Percentiles rank a stretch among this genome's conserved stretches.
Conservation (phyloP, 2,329 filamentous ascomycete species). For the Laburnicola sp. region DNA sequence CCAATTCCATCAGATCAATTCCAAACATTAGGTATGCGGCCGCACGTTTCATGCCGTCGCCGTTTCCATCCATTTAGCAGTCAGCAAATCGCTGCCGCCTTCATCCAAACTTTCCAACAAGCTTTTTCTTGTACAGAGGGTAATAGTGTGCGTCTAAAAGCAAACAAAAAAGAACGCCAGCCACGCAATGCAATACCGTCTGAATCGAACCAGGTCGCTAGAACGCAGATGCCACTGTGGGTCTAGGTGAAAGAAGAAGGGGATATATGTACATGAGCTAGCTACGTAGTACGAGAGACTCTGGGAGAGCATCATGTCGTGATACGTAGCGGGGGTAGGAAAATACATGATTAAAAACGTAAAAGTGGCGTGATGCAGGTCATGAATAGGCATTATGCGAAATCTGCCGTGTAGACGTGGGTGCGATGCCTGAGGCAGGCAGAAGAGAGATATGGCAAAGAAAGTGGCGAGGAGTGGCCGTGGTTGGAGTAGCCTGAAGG, state of each 20-base stretch:
- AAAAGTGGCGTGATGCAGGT: constrained; percentile 25
- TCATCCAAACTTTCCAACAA: background rate
- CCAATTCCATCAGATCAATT: background rate
- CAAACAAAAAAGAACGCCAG: constrained; percentile 33
- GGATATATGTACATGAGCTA: constrained; percentile 30
- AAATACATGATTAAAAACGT: constrained; percentile 36
- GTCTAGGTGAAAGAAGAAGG: constrained; percentile 11
- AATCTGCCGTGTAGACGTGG: constrained; percentile 12
- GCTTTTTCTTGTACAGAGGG: constrained; percentile 5
- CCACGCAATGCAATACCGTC: constrained; percentile 36
- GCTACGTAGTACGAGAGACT: constrained; percentile 23
- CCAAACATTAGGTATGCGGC: background rate
- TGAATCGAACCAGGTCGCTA: constrained; percentile 16
- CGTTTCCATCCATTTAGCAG: background rate
- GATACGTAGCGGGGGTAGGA: constrained; percentile 15
- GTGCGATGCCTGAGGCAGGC: constrained; percentile 1
- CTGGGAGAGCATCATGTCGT: constrained; percentile 27
- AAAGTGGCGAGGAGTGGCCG: background rate
- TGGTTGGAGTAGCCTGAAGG: background rate
- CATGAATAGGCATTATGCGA: constrained; percentile 20
- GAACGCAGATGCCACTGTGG: constrained; percentile 16
- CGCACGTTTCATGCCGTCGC: background rate
- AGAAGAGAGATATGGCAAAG: constrained; percentile 2
- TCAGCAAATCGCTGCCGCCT: background rate
- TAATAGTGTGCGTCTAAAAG: constrained; percentile 19